These are phyloP conservation scores for Mycosarcoma mackinlayi DNA, from an alignment of 1,284 basidiomycete species.

Conservation along the genomic window DNA sequence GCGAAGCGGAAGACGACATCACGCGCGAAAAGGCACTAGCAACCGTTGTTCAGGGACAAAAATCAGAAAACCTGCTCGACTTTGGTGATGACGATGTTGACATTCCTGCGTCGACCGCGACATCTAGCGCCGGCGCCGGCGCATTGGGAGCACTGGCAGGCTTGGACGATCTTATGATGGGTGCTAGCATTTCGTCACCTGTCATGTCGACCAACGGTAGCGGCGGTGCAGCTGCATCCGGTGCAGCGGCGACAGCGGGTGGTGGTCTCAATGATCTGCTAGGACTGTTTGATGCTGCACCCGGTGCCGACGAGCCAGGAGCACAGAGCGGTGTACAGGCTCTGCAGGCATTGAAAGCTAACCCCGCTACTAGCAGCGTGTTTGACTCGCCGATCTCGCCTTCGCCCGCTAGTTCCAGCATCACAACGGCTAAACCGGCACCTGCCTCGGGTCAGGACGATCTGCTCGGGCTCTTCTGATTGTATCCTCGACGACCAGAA, in stretches of 20 bases:
- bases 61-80: constrained; percentile 65
- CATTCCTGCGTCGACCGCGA: not conserved
- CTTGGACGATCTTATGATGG: constrained; percentile 58
- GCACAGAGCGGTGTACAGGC: constrained; percentile 54
- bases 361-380: constrained; percentile 1
- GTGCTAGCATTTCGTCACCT: constrained; percentile 20
- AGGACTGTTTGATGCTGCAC: constrained; percentile 59
- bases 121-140: not conserved
- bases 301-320: constrained; percentile 52
- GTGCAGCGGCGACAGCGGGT: constrained; percentile 1
- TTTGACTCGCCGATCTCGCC: constrained; percentile 23
- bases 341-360: constrained; percentile 36
- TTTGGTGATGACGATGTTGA: constrained; percentile 64
- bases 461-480: constrained; percentile 50
- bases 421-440: constrained; percentile 9
- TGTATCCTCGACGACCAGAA: no score
- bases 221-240: constrained; percentile 3
- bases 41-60: constrained; percentile 71
- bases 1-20: constrained; percentile 53
- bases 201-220: constrained; percentile 2
- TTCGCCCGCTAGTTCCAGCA: not conserved
- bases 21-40: constrained; percentile 63
- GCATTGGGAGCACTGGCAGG: constrained; percentile 53
- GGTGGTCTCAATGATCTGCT: constrained; percentile 59
- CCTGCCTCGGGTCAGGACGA: constrained; percentile 32